A percentile compares a stretch with the other conserved stretches of the same genome.
Evolutionary conservation across 805 yeast genomes (phyloP).

Genomic region (Candida hungchunana): DNA sequence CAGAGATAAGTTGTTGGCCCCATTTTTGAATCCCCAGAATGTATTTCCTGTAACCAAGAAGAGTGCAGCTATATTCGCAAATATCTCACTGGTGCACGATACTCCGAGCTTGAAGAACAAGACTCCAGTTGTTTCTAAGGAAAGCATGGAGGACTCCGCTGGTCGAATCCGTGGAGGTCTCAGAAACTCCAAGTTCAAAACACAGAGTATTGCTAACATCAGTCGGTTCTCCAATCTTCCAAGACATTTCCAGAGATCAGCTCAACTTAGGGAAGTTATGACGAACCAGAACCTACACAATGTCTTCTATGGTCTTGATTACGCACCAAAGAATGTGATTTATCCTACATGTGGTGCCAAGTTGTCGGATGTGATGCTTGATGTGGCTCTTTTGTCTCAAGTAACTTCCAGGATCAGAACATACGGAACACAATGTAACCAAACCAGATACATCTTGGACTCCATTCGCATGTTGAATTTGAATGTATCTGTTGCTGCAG

Average conservation of each 20-base stretch:
- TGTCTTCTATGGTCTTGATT: constrained; percentile 54
- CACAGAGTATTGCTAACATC: constrained; percentile 18
- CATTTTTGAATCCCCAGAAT: neutral
- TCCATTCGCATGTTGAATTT: constrained; percentile 47
- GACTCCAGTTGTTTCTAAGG: no score
- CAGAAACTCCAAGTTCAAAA: constrained; percentile 8
- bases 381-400: constrained; percentile 52
- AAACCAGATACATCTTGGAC: constrained; percentile 46
- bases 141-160: neutral
- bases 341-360: constrained; percentile 51
- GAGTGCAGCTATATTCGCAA: neutral
- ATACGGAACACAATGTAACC: constrained; percentile 61
- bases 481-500: constrained; percentile 54
- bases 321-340: constrained; percentile 51
- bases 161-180: constrained; percentile 7
- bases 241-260: constrained; percentile 30
- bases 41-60: neutral
- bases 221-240: constrained; percentile 32
- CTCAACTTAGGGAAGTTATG: constrained; percentile 36
- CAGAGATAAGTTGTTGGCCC: constrained; percentile 20
- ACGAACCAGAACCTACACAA: constrained; percentile 28
- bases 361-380: constrained; percentile 46
- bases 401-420: constrained; percentile 55
- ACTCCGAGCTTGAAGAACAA: neutral
- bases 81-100: neutral